Percentiles rank a stretch among this genome's conserved stretches.
Evolutionary conservation across 1,284 basidiomycete species (phyloP).

Genomic region (Fomes fomentarius): DNA sequence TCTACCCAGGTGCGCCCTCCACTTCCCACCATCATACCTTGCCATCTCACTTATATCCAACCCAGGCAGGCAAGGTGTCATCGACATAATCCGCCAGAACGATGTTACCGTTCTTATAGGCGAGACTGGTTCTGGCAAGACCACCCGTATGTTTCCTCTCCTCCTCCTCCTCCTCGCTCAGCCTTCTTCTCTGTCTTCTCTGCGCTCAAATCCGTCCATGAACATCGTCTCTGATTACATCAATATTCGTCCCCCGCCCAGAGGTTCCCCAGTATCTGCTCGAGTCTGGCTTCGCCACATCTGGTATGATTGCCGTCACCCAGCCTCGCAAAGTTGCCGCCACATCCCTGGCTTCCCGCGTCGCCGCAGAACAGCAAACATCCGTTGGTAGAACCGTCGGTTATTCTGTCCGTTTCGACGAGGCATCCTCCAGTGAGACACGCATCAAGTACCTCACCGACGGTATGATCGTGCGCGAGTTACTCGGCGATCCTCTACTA

Average conservation of each 20-base stretch:
- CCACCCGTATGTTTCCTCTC: slow-evolving; percentile 73
- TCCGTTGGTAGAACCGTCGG: slow-evolving; percentile 80
- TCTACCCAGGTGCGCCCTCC: slow-evolving; percentile 63
- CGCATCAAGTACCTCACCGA: slow-evolving; percentile 96
- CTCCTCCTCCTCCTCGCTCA: not conserved
- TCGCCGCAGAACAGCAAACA: slow-evolving; percentile 83
- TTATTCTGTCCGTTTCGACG: slow-evolving; percentile 96
- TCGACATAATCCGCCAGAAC: slow-evolving; percentile 75
- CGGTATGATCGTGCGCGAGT: slow-evolving; percentile 93
- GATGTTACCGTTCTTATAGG: slow-evolving; percentile 93
- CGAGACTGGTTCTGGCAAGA: slow-evolving; percentile 98
- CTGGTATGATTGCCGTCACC: slow-evolving; percentile 83
- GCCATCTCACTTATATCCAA: not conserved
- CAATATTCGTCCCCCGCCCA: slow-evolving; percentile 33
- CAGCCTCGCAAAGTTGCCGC: slow-evolving; percentile 96
- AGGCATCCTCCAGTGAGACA: slow-evolving; percentile 70
- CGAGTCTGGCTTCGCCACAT: slow-evolving; percentile 64
- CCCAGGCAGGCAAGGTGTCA: slow-evolving; percentile 74
- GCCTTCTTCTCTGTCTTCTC: too few relatives aligned
- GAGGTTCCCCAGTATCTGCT: slow-evolving; percentile 92
- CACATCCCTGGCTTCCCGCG: slow-evolving; percentile 88
- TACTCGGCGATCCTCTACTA: slow-evolving; percentile 79
- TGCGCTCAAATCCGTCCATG: too few relatives aligned
- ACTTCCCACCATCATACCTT: not conserved
- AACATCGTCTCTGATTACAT: too few relatives aligned